Evolutionary conservation across 225 moss, liverwort and hornwort species (phyloP).

Genomic region (Pleurozium schreberi): DNA sequence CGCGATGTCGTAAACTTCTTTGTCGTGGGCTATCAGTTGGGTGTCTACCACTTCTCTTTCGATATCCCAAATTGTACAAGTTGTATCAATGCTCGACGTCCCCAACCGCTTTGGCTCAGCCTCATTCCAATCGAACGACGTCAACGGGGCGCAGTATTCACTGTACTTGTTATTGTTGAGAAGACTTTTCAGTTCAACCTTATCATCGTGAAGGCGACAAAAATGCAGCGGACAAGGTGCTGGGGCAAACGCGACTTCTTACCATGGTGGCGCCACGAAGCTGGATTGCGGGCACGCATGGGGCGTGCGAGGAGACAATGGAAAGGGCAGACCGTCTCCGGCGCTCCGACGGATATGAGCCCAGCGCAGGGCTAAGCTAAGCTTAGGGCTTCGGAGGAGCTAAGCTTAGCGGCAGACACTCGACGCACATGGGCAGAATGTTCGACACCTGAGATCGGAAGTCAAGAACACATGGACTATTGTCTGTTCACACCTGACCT

Average conservation of each 20-base stretch:
- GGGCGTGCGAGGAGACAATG: not conserved
- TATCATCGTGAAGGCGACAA: conserved; percentile 31
- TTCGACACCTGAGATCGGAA: not conserved
- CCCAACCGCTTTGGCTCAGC: conserved; percentile 71
- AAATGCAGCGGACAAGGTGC: not conserved
- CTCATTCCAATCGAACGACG: conserved; percentile 95
- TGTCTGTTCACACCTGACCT: not conserved
- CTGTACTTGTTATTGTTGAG: conserved; percentile 82
- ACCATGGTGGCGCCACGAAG: not conserved
- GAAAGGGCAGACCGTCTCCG: not conserved
- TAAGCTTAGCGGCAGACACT: not conserved
- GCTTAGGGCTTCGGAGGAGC: not conserved
- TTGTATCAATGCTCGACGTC: conserved; percentile 85
- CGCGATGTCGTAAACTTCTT: conserved; percentile 85
- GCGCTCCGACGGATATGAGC: not conserved
- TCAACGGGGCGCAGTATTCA: conserved; percentile 74
- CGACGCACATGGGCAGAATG: not conserved
- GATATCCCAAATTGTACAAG: conserved; percentile 92
- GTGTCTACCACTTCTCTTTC: conserved; percentile 82
- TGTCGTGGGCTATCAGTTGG: conserved; percentile 82
- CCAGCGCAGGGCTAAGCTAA: not conserved
- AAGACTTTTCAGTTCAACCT: conserved; percentile 63
- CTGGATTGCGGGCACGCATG: not conserved
- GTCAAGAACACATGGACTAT: not conserved
- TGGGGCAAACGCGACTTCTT: not conserved